Evolutionary conservation across 306 rosid species (phyloP).

Genomic region (Hippophae tibetana): DNA sequence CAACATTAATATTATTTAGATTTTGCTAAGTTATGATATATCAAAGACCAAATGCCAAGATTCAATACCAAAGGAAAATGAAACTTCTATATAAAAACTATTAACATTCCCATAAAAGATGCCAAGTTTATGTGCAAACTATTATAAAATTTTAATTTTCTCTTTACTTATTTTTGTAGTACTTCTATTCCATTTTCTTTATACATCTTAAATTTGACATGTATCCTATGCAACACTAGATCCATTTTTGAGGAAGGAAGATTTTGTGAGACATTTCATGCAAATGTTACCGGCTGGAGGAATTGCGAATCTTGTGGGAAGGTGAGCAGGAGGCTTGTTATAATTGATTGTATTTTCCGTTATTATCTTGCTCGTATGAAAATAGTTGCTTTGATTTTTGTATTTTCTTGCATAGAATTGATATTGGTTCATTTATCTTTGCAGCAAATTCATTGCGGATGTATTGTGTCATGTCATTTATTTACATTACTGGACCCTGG

Average conservation of each 20-base stretch:
- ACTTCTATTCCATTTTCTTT: conserved; percentile 3
- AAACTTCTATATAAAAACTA: no score
- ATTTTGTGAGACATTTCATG: conserved; percentile 82
- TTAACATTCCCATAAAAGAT: no score
- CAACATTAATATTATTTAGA: no score
- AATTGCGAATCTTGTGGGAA: conserved; percentile 87
- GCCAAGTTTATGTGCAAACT: no score
- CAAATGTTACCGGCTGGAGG: conserved; percentile 89
- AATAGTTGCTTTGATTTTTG: conserved; percentile 5
- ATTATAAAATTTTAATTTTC: no score
- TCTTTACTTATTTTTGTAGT: background rate
- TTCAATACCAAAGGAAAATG: no score
- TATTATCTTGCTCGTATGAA: conserved; percentile 5
- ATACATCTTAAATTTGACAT: conserved; percentile 16
- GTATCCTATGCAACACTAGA: conserved; percentile 28
- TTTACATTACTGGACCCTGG: conserved; percentile 90
- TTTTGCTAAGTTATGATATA: no score
- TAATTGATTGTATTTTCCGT: conserved; percentile 1
- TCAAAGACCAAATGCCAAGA: no score
- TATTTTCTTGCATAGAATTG: conserved; percentile 7
- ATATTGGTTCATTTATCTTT: conserved; percentile 27
- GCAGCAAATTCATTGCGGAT: conserved; percentile 96
- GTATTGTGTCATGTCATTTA: conserved; percentile 72
- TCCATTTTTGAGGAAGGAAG: conserved; percentile 84
- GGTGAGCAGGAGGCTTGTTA: conserved; percentile 38